phyloP scores from a whole-genome alignment of 257 asterid genomes.

The Galeopsis tetrahit region DNA sequence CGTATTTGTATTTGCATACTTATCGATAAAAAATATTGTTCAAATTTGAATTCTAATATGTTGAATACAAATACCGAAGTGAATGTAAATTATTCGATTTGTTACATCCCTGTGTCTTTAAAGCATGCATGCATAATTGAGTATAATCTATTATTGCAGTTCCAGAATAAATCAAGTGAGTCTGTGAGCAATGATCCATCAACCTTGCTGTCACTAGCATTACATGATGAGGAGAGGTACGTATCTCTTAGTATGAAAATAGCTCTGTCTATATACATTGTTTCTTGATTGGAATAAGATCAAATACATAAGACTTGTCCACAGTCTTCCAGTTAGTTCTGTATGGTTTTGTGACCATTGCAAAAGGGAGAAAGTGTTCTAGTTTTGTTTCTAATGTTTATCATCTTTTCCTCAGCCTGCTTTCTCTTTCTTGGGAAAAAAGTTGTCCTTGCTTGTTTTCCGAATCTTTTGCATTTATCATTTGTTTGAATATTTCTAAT shows the following conservation, averaged over 20 bases:
- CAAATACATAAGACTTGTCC: conserved; percentile 17
- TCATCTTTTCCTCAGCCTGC: conserved; percentile 13
- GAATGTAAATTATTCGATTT: too few species aligned
- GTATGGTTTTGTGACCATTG: conserved; percentile 1
- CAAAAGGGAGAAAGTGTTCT: not conserved
- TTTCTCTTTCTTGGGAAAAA: conserved; percentile 10
- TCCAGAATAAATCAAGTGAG: conserved; percentile 78
- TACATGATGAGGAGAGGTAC: conserved; percentile 88
- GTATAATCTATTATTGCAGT: conserved; percentile 51
- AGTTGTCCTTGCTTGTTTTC: conserved; percentile 4
- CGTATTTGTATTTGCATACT: too few species aligned
- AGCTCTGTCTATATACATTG: conserved; percentile 4
- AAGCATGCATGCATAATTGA: conserved; percentile 34
- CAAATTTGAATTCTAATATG: too few species aligned
- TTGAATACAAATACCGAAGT: too few species aligned
- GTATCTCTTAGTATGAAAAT: conserved; percentile 26
- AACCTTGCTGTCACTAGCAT: conserved; percentile 55
- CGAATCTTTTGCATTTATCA: conserved; percentile 5
- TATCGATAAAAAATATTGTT: too few species aligned
- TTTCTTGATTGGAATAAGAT: conserved; percentile 6
- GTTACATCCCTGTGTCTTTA: not conserved
- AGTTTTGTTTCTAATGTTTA: conserved; percentile 5
- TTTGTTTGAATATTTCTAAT: not conserved
- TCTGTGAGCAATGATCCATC: conserved; percentile 66
- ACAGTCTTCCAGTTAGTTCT: not conserved